Percentiles rank a stretch among this genome's conserved stretches.
Evolutionary conservation across 2,329 filamentous ascomycete species (phyloP).

Genomic region (Xylaria digitata): DNA sequence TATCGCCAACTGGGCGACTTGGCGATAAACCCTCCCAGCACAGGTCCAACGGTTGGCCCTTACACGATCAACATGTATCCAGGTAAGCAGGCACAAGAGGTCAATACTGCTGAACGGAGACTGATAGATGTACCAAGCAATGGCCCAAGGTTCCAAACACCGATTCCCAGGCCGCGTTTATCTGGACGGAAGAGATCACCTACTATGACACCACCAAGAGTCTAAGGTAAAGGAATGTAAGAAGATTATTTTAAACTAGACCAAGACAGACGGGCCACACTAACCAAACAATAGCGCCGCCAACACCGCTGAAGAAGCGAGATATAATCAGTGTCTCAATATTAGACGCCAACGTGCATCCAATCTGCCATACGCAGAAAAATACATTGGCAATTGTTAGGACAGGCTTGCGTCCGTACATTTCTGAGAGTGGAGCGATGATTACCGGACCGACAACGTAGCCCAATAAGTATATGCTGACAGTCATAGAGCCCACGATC

Average conservation of each 20-base stretch:
- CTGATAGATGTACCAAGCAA: slow-evolving; percentile 52
- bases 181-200: slow-evolving; percentile 62
- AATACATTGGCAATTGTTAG: slow-evolving; percentile 65
- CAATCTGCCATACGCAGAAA: slow-evolving; percentile 71
- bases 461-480: slow-evolving; percentile 69
- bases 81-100: too few relatives aligned
- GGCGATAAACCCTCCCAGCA: slow-evolving; percentile 60
- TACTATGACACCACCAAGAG: slow-evolving; percentile 61
- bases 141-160: slow-evolving; percentile 34
- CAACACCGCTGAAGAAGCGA: slow-evolving; percentile 66
- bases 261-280: background rate
- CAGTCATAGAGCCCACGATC: slow-evolving; percentile 61
- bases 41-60: slow-evolving; percentile 57
- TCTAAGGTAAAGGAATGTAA: background rate
- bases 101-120: too few relatives aligned
- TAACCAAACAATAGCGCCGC: slow-evolving; percentile 60
- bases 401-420: slow-evolving; percentile 69
- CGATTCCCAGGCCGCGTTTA: slow-evolving; percentile 58
- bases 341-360: slow-evolving; percentile 67
- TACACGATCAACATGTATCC: background rate
- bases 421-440: slow-evolving; percentile 67
- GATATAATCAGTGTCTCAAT: slow-evolving; percentile 67
- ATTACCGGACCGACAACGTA: slow-evolving; percentile 67
- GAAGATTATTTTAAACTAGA: too few relatives aligned
- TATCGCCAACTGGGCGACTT: slow-evolving; percentile 61